Evolutionary conservation across 1,284 basidiomycete species (phyloP).

Genomic region (Malassezia brasiliensis): DNA sequence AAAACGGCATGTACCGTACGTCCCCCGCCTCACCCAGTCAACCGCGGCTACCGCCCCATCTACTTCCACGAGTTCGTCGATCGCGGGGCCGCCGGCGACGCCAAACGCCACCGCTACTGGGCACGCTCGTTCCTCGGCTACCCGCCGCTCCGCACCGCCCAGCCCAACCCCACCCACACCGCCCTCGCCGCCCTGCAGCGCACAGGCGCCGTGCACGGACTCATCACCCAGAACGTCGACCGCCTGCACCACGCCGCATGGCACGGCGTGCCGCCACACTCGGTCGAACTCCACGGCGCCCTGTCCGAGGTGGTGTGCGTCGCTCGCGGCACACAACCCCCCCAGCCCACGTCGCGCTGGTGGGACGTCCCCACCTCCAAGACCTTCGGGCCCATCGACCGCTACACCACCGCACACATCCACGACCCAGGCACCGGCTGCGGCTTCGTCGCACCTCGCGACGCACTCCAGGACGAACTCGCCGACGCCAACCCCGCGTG

Average conservation of each 20-base stretch:
- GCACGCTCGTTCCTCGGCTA: conserved; percentile 45
- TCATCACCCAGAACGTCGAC: conserved; percentile 48
- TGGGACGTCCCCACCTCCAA: neutral
- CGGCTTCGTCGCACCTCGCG: conserved; percentile 31
- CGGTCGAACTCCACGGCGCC: conserved; percentile 44
- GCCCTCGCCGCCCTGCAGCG: conserved; percentile 39
- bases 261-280: conserved; percentile 18
- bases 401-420: conserved; percentile 2
- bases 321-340: conserved; percentile 3
- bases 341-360: conserved; percentile 16
- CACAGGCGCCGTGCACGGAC: conserved; percentile 30
- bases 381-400: conserved; percentile 12
- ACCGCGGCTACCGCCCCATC: conserved; percentile 45
- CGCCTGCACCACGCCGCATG: conserved; percentile 42
- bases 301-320: conserved; percentile 7
- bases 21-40: conserved; percentile 10
- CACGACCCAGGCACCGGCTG: conserved; percentile 19
- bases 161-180: conserved; percentile 42
- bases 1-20: conserved; percentile 34
- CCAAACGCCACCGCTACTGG: conserved; percentile 39
- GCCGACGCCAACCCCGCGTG: conserved; percentile 39
- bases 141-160: conserved; percentile 33
- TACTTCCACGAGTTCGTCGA: conserved; percentile 45
- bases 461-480: conserved; percentile 39
- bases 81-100: conserved; percentile 24